Conservation (phyloP, 2,329 filamentous ascomycete genomes). For the Pyrenochaeta sp. region DNA sequence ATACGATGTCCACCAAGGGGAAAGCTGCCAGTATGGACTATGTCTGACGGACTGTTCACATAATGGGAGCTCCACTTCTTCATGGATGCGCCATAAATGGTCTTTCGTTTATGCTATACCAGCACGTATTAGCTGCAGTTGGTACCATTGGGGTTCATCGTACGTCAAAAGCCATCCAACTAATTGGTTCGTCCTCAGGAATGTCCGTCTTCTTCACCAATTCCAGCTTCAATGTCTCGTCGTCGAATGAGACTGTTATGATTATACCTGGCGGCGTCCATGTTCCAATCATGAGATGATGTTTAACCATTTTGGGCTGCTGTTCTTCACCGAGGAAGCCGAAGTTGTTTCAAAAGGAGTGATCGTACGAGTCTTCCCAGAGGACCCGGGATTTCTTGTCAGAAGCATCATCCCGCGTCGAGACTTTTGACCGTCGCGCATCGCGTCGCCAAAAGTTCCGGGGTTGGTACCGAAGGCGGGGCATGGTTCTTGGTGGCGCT, state of each 20-base stretch:
- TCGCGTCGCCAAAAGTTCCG: constrained; percentile 17
- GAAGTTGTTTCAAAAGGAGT: background rate
- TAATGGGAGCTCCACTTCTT: constrained; percentile 90
- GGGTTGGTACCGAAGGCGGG: constrained; percentile 31
- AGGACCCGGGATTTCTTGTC: background rate
- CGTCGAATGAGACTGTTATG: constrained; percentile 88
- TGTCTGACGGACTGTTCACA: constrained; percentile 77
- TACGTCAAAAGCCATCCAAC: constrained; percentile 92
- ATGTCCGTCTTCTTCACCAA: constrained; percentile 83
- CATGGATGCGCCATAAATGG: constrained; percentile 89
- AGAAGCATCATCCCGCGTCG: constrained; percentile 3
- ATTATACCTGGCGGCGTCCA: constrained; percentile 91
- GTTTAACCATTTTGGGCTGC: constrained; percentile 67
- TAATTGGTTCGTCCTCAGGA: constrained; percentile 83
- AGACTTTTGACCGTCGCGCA: constrained; percentile 13
- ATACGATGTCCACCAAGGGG: constrained; percentile 78
- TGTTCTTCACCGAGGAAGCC: too few species aligned
- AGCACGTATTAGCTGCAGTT: constrained; percentile 16
- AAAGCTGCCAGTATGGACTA: constrained; percentile 74
- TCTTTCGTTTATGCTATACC: constrained; percentile 76
- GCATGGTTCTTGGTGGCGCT: constrained; percentile 12
- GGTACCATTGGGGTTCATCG: constrained; percentile 37
- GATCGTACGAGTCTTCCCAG: background rate
- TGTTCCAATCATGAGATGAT: constrained; percentile 91
- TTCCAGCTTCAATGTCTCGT: constrained; percentile 75